Conservation (phyloP, 305 asterid species). For the Fraxinus angustifolia region DNA sequence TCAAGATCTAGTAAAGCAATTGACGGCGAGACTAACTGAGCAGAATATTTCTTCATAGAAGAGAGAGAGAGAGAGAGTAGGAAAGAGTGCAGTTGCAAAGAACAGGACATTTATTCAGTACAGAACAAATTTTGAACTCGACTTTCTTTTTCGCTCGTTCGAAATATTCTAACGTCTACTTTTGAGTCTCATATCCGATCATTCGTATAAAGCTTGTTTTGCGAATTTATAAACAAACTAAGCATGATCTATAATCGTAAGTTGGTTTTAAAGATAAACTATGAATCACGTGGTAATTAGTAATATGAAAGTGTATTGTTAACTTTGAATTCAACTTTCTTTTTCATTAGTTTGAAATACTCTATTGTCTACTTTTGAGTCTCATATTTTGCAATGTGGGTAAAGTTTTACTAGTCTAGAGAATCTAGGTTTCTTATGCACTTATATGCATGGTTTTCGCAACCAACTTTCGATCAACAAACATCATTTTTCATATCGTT, state of each 20-base stretch:
- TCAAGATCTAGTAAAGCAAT: conserved; percentile 55
- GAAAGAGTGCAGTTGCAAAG: conserved; percentile 40
- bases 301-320: neutral
- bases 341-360: neutral
- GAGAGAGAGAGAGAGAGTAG: conserved; percentile 33
- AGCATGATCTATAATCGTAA: neutral
- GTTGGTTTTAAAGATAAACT: neutral
- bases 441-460: neutral
- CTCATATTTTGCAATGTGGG: neutral
- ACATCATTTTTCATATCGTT: neutral
- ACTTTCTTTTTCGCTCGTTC: conserved; percentile 39
- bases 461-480: neutral
- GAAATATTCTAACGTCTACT: conserved; percentile 6
- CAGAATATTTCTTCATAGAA: conserved; percentile 19
- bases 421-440: neutral
- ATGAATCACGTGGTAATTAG: neutral
- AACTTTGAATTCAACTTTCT: neutral
- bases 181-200: neutral
- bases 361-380: neutral
- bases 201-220: neutral
- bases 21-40: conserved; percentile 36
- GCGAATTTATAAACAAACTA: neutral
- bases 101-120: conserved; percentile 38
- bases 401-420: neutral
- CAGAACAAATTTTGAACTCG: conserved; percentile 29